Evolutionary conservation across 2,329 filamentous ascomycete species (phyloP).

Genomic region (Colletotrichum sp.): DNA sequence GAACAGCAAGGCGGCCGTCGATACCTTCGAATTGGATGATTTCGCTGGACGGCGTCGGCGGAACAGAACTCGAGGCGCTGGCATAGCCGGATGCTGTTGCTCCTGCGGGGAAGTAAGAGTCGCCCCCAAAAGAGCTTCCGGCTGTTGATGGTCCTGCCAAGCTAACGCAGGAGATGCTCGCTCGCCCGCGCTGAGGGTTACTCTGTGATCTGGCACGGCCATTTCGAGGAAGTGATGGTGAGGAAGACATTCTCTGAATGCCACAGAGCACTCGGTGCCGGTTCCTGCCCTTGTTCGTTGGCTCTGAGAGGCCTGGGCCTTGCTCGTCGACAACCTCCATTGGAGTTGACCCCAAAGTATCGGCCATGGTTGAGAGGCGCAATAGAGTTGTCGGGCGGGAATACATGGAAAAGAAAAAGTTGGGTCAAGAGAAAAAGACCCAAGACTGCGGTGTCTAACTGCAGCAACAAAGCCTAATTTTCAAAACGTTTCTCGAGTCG

Average conservation of each 20-base stretch:
- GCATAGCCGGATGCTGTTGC: conserved; percentile 31
- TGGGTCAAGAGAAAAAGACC: too few relatives aligned
- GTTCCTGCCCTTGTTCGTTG: conserved; percentile 65
- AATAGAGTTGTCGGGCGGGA: background rate
- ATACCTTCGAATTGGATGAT: conserved; percentile 42
- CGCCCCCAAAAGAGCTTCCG: conserved; percentile 32
- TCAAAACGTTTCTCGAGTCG: background rate
- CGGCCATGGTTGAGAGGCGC: conserved; percentile 8
- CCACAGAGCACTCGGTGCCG: conserved; percentile 74
- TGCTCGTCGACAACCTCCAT: conserved; percentile 28
- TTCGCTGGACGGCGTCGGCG: conserved; percentile 45
- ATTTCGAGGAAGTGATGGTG: conserved; percentile 70
- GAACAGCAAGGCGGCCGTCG: conserved; percentile 57
- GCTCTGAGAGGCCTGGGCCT: conserved; percentile 27
- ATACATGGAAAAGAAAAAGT: background rate
- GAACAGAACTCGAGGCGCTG: conserved; percentile 40
- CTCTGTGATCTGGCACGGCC: conserved; percentile 70
- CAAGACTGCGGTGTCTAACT: background rate
- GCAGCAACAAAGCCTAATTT: background rate
- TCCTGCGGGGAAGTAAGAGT: conserved; percentile 25
- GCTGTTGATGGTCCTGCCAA: conserved; percentile 45
- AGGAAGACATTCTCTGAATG: conserved; percentile 83
- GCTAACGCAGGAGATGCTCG: conserved; percentile 60
- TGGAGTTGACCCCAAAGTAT: conserved; percentile 2
- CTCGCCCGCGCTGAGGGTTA: conserved; percentile 67